Conservation (phyloP, 495 filamentous ascomycete species). For the Lophiostoma macrostomum region DNA sequence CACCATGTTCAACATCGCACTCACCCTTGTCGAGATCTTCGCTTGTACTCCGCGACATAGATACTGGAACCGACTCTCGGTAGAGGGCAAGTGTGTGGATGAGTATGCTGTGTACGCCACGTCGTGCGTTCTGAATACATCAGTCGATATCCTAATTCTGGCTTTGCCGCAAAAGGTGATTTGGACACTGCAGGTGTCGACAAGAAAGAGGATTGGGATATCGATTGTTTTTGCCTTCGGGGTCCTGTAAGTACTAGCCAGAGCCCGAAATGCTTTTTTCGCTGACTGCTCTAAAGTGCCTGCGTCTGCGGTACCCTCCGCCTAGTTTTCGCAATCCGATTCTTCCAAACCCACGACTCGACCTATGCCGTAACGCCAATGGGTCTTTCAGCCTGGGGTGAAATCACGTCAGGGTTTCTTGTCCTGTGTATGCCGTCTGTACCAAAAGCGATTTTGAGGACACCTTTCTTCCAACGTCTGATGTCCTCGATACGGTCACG, state of each 20-base stretch:
- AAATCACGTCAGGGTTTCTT: conserved; percentile 7
- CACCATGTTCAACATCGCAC: conserved; percentile 3
- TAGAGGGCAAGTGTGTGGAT: background rate
- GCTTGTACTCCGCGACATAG: conserved; percentile 4
- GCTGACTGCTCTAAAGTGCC: background rate
- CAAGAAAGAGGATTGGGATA: background rate
- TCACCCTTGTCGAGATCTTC: conserved; percentile 5
- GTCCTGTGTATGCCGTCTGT: background rate
- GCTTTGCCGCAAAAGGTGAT: conserved; percentile 16
- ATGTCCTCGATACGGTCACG: too few relatives aligned
- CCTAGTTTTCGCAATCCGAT: background rate
- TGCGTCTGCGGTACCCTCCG: background rate
- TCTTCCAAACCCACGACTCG: background rate
- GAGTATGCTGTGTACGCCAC: background rate
- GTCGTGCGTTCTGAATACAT: background rate
- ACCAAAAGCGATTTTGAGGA: background rate
- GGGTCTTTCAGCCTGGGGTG: background rate
- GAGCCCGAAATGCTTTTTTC: background rate
- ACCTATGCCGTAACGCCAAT: background rate
- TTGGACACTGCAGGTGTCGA: conserved; percentile 7
- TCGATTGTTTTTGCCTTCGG: conserved; percentile 2
- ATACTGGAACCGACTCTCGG: conserved; percentile 1
- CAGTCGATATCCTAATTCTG: conserved; percentile 3
- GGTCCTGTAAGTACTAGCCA: conserved; percentile 7
- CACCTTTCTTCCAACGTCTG: background rate